phyloP scores from a whole-genome alignment of 768 basidiomycete genomes.

The Suillus brevipes region DNA sequence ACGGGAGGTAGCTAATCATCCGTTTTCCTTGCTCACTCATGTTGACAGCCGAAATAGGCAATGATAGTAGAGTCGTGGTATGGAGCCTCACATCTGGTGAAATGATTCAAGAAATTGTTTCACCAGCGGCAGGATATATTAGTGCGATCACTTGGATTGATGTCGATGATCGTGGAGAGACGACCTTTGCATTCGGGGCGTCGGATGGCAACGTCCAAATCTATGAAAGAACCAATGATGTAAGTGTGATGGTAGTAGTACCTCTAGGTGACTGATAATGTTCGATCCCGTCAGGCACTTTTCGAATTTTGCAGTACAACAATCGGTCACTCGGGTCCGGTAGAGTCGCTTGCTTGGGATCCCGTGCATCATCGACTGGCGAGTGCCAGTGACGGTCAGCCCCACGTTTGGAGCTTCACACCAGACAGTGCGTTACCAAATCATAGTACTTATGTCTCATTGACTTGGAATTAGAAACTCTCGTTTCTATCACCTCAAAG shows the following conservation, averaged over 20 bases:
- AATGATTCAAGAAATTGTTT: neutral
- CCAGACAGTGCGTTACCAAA: neutral
- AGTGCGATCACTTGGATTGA: neutral
- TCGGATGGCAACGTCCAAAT: neutral
- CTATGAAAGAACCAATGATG: neutral
- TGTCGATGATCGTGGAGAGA: neutral
- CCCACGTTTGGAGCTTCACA: neutral
- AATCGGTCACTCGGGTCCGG: neutral
- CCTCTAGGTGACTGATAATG: neutral
- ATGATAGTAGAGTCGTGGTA: neutral
- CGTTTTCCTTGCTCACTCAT: neutral
- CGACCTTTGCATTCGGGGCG: neutral
- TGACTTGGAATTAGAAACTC: neutral
- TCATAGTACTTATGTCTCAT: neutral
- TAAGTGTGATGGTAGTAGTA: neutral
- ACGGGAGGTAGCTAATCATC: neutral
- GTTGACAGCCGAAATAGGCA: neutral
- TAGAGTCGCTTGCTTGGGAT: neutral
- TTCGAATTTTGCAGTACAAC: neutral
- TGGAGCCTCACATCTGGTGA: neutral
- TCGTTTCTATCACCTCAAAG: neutral
- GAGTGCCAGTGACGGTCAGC: neutral
- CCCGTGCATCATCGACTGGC: neutral
- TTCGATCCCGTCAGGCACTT: neutral
- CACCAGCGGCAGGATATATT: neutral